A percentile compares a stretch with the other conserved stretches of the same genome.
Conservation (phyloP, 2,329 filamentous ascomycete species). For the Fusarium veterinarium region DNA sequence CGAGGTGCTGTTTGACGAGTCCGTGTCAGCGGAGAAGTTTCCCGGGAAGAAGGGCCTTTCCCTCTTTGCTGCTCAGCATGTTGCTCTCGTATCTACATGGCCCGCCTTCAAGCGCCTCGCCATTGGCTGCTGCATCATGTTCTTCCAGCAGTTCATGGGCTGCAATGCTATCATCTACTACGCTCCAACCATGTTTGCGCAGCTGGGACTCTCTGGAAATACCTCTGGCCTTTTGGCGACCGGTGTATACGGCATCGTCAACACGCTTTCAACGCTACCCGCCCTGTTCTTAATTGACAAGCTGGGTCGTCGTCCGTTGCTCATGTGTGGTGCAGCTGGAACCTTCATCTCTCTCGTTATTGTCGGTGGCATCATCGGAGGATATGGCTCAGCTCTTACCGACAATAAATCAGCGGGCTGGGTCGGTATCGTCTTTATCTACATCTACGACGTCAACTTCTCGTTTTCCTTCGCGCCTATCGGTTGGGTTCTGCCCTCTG, state of each 20-base stretch:
- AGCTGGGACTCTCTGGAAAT: conserved; percentile 55
- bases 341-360: conserved; percentile 70
- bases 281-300: conserved; percentile 64
- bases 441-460: conserved; percentile 72
- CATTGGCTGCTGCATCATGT: conserved; percentile 64
- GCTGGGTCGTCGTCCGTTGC: conserved; percentile 70
- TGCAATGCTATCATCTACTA: conserved; percentile 66
- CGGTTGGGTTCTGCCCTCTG: conserved; percentile 73
- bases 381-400: conserved; percentile 53
- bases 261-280: conserved; percentile 58
- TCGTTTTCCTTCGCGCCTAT: conserved; percentile 72
- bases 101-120: conserved; percentile 58
- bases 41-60: conserved; percentile 40
- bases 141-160: conserved; percentile 61
- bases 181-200: conserved; percentile 55
- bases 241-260: conserved; percentile 67
- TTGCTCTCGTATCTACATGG: not conserved
- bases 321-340: conserved; percentile 71
- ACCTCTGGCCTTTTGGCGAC: conserved; percentile 64
- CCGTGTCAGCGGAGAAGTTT: conserved; percentile 46
- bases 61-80: conserved; percentile 50
- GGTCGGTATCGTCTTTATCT: conserved; percentile 72
- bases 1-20: conserved; percentile 40
- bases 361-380: conserved; percentile 62
- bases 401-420: conserved; percentile 56